These are phyloP conservation scores for Agapanthus africanus DNA, from an alignment of 106 monocot genomes.

Conservation along the genomic window DNA sequence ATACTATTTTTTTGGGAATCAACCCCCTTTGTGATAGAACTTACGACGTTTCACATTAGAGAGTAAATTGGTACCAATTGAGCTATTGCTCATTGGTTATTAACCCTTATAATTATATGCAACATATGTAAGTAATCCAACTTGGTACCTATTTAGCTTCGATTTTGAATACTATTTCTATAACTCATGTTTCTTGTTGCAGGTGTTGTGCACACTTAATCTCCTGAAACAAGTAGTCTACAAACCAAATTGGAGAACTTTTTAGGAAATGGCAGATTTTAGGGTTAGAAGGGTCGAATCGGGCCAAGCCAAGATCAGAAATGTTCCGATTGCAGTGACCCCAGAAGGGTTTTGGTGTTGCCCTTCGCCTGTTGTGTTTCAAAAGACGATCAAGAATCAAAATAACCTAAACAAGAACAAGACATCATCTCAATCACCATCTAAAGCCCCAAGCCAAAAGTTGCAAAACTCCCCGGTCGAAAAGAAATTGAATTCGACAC, in stretches of 20 bases:
- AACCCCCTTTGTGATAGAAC: no score
- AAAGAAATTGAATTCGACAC: conserved; percentile 32
- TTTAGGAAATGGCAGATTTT: conserved; percentile 40
- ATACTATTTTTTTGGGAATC: background rate
- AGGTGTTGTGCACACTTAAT: background rate
- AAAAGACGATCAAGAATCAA: conserved; percentile 82
- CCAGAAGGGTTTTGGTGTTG: conserved; percentile 99
- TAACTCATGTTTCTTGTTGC: conserved; percentile 1
- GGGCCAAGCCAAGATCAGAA: conserved; percentile 66
- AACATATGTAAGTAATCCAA: no score
- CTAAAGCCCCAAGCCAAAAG: conserved; percentile 51
- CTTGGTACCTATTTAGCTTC: background rate
- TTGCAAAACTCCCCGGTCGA: conserved; percentile 26
- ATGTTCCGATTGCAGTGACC: conserved; percentile 94
- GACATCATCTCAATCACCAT: conserved; percentile 22
- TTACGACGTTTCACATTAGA: no score
- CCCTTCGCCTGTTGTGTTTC: conserved; percentile 81
- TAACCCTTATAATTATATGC: no score
- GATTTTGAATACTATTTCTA: no score
- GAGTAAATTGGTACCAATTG: no score
- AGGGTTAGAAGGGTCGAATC: conserved; percentile 48
- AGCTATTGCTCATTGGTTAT: no score
- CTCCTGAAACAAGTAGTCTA: background rate
- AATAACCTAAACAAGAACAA: conserved; percentile 40
- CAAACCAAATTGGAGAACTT: conserved; percentile 1